Base-by-base conservation (phyloP, 2,329 filamentous ascomycete genomes). In the Fusarium irregulare region DNA sequence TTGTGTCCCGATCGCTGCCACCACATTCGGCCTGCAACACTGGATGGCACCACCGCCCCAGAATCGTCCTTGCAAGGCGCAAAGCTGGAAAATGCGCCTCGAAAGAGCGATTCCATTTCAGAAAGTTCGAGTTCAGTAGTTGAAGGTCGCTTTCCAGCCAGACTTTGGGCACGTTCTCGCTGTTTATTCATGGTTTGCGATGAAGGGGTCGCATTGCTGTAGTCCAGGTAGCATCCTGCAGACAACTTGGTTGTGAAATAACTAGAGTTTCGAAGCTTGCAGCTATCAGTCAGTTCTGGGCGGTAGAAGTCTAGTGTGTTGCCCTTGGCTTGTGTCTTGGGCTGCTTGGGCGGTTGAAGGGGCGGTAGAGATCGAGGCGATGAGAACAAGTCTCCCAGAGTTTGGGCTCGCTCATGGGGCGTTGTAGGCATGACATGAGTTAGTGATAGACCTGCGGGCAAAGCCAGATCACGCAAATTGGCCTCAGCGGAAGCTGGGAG, bases 71-170 rank as follows among this genome's bases (percentile, higher is more conserved):
- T 90, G 54, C 87, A 89, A 0, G 92, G 92, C 8, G 92, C 92
- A 77, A 94, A 95, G 75, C 91, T 92, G 1, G 91, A 93, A 78
- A 94, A 95, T 2, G 90, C 92, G 57, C 91, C 89, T 30, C 91
- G 87, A 76, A 94, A 95, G 12, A 94, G 81, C 0, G 90, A 86
- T 71, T 94, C 92, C 80, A 93, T 88, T 76, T 91, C 91, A 6
- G 88, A 87, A 72, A 88, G 83, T 75, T 92, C 85, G 2, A 87
- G 76, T 68, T 90, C 88, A 2, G 81, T 80, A 7, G 83, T 79
- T 4, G 86, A 86, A 7, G 86, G 86, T 79, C 89, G 87, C 76
- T 82, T 86, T 70, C 85, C 90, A 42, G 81, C 89, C 75, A 87
- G 83, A 73, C 91, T 93, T 72, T 93, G 83, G 2, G 91, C 90